Evolutionary conservation across 2,329 filamentous ascomycete species (phyloP).

Genomic region (Pseudogymnoascus verrucosus): DNA sequence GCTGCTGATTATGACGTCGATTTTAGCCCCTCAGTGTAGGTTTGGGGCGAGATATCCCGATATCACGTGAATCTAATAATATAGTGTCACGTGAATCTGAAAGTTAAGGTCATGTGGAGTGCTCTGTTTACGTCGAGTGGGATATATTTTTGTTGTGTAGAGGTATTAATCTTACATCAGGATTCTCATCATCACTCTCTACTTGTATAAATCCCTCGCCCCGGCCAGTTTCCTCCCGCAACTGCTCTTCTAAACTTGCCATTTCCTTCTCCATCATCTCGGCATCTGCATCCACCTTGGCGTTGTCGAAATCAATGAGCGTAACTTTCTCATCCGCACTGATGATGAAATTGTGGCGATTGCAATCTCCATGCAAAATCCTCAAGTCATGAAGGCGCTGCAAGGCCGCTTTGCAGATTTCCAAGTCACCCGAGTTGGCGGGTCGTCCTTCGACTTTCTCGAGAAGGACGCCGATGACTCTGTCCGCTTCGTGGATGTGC

Average conservation of each 20-base stretch:
- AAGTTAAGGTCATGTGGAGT: not conserved
- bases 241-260: not conserved
- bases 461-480: slow-evolving; percentile 30
- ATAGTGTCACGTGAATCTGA: not conserved
- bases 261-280: not conserved
- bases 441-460: slow-evolving; percentile 28
- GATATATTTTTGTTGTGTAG: not conserved
- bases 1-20: not conserved
- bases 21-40: not conserved
- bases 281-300: not conserved
- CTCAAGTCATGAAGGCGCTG: slow-evolving; percentile 24
- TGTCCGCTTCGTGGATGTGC: slow-evolving; percentile 29
- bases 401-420: slow-evolving; percentile 24
- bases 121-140: not conserved
- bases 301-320: slow-evolving; percentile 28
- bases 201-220: not conserved
- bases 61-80: not conserved
- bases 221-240: not conserved
- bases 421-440: slow-evolving; percentile 24
- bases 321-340: slow-evolving; percentile 20
- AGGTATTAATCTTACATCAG: not conserved
- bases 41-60: not conserved
- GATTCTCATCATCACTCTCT: not conserved
- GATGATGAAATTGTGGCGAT: slow-evolving; percentile 33
- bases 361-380: slow-evolving; percentile 31